These are phyloP conservation scores for Pseudopediastrum boryanum DNA, from an alignment of 139 green algal genomes.

Conservation along the genomic window DNA sequence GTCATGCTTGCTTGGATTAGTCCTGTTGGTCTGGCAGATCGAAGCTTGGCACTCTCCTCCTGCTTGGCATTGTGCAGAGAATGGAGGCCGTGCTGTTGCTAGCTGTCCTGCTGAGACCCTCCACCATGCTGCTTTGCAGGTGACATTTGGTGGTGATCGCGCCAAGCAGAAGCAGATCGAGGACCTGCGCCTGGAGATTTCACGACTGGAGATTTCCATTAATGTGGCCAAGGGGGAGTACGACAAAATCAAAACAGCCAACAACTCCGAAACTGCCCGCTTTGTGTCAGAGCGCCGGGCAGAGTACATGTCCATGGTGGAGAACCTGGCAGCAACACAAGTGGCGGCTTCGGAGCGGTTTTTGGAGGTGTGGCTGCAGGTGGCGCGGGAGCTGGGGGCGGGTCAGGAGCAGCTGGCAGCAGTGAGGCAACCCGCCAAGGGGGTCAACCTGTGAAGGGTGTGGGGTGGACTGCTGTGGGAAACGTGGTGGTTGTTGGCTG, in stretches of 20 bases:
- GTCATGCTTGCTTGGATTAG: too few relatives aligned
- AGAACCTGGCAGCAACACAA: constrained; percentile 30
- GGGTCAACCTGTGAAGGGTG: too few relatives aligned
- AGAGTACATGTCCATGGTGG: constrained; percentile 27
- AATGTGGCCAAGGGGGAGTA: constrained; percentile 56
- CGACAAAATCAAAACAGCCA: constrained; percentile 58
- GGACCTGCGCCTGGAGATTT: constrained; percentile 53
- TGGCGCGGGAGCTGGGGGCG: constrained; percentile 49
- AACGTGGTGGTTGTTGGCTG: too few relatives aligned
- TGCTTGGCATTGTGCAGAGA: too few relatives aligned
- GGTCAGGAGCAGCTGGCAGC: constrained; percentile 31
- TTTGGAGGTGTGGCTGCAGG: constrained; percentile 58
- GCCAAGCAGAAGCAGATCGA: constrained; percentile 37
- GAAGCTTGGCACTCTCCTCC: too few relatives aligned
- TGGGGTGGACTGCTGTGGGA: too few relatives aligned
- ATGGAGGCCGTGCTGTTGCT: too few relatives aligned
- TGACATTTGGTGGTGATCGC: neutral
- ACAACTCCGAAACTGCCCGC: constrained; percentile 38
- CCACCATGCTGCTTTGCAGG: neutral
- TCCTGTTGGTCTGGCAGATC: too few relatives aligned
- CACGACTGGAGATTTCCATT: constrained; percentile 54
- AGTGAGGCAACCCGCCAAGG: too few relatives aligned
- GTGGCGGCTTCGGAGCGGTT: constrained; percentile 34
- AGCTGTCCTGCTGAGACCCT: too few relatives aligned
- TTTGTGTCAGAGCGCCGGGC: constrained; percentile 27